Evolutionary conservation across 2,329 filamentous ascomycete species (phyloP), one percentile per base, ranked within the genome.

Genomic region (Paracoccidioides lutzii): DNA sequence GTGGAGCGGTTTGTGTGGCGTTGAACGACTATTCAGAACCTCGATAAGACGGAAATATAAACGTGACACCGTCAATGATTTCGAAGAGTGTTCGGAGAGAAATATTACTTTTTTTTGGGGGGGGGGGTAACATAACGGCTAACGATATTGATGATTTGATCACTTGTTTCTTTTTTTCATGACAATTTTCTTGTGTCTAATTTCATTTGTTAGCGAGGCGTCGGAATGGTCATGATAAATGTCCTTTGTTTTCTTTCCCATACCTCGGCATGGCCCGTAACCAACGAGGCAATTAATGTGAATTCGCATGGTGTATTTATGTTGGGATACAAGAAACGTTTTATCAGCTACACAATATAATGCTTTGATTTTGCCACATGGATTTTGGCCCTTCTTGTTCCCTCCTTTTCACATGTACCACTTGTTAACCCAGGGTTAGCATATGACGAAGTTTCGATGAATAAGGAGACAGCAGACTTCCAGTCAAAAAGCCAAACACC

Each of bases 1-100:
- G 90, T 40, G 90, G 90, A 45, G 88, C 90, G 3, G 89, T 95
- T 0, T 95, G 90, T 66, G 90, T 96, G 41, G 90, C 90, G 12
- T 75, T 96, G 60, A 96, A 96, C 69, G 90, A 96, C 67, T 89
- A 89, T 68, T 76, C 73, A 0, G 73, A 75, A 62, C 71, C 70
- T 56, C 69, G 73, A 33, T 75, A 64, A 30, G 30, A 33, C 32
- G 14, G 14, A 2, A 41, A 53, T 32, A 10, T 48, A 32, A 3
- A 30, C 38, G 33, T 14, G 32, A 8, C 28, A 38, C 32, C 44
- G 48, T 15, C 15, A 28, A 37, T 9, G 8, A 15, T 14, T 14
- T 32, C 22, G 22, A 22, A 40, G 32, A 0, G 9, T 9, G 5
- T 33, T 45, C 22, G 33, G 45, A 22, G 32, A 9, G 32, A 15